Evolutionary conservation across 441 rosid genomes (phyloP), one percentile per base, ranked within the genome.

Genomic region (Dalechampia spathulata): DNA sequence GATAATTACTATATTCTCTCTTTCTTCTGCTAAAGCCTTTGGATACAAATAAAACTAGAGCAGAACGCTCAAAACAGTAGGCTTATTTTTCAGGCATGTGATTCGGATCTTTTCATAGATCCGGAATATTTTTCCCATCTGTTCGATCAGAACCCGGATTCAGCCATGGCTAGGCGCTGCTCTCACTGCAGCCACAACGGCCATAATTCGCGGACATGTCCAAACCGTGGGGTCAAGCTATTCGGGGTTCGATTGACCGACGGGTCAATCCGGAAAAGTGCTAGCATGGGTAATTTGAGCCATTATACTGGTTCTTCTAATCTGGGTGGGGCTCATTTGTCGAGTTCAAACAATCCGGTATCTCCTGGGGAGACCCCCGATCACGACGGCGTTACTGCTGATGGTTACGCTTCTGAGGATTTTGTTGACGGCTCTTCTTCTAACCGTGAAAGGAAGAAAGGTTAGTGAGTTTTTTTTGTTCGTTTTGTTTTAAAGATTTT

Each of bases 101-200:
- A n/a, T n/a, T n/a, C n/a, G n/a, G n/a, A n/a, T n/a, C n/a, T n/a
- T n/a, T n/a, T n/a, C n/a, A n/a, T n/a, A n/a, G n/a, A 52, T 49
- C 47, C 43, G 46, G 38, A 49, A n/a, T n/a, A n/a, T n/a, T n/a
- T n/a, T n/a, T n/a, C n/a, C n/a, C n/a, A n/a, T n/a, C n/a, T n/a
- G n/a, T n/a, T n/a, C n/a, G n/a, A n/a, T n/a, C n/a, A n/a, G n/a
- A n/a, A n/a, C n/a, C 52, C 69, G 14, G 51, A 48, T 15, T 14
- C 68, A 44, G 40, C 67, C 63, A 71, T 92, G 97, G 82, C 95
- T 28, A 79, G 97, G 63, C 75, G 96, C 67, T 92, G 98, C 78
- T 92, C 96, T 55, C 91, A 88, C 82, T 92, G 99, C 85, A 77
- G 90, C 78, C 80, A 85, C 81, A 85, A 86, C 74, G 97, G 95